Percentiles rank a stretch among this genome's conserved stretches.
Evolutionary conservation across 2,329 filamentous ascomycete genomes (phyloP).

Genomic region (Colletotrichum sp.): DNA sequence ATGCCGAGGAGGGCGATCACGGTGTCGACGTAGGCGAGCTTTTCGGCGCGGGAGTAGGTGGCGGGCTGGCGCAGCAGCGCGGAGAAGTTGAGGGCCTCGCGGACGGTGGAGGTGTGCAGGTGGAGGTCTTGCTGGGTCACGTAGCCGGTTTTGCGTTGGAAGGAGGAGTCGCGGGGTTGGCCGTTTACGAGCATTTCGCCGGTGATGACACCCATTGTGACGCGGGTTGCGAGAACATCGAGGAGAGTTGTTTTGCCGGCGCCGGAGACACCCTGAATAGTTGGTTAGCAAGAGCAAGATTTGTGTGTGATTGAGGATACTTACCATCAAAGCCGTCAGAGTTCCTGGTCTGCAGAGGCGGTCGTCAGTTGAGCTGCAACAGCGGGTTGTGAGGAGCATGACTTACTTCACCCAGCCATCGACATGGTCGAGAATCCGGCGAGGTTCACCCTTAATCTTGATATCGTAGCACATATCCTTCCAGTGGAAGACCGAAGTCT

Average conservation of each 20-base stretch:
- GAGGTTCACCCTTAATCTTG: constrained; percentile 67
- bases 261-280: constrained; percentile 60
- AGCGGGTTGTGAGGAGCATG: background rate
- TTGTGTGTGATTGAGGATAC: constrained; percentile 34
- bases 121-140: constrained; percentile 77
- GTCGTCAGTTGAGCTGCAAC: too few relatives aligned
- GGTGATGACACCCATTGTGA: constrained; percentile 74
- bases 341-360: constrained; percentile 78
- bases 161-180: constrained; percentile 65
- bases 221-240: constrained; percentile 75
- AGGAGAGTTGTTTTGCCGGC: constrained; percentile 80
- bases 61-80: constrained; percentile 71
- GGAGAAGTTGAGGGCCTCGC: constrained; percentile 71
- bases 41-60: constrained; percentile 45
- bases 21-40: constrained; percentile 30
- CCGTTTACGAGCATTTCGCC: constrained; percentile 76
- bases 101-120: constrained; percentile 69
- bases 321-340: constrained; percentile 70
- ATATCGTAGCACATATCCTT: constrained; percentile 77
- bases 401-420: constrained; percentile 68
- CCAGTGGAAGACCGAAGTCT: constrained; percentile 76
- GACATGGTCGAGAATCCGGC: constrained; percentile 72
- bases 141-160: constrained; percentile 75
- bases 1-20: constrained; percentile 39
- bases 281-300: constrained; percentile 36